Percentiles rank a stretch among this genome's conserved stretches.
Evolutionary conservation across 78 protist species (phyloP).

Genomic region (Fonticula alba): DNA sequence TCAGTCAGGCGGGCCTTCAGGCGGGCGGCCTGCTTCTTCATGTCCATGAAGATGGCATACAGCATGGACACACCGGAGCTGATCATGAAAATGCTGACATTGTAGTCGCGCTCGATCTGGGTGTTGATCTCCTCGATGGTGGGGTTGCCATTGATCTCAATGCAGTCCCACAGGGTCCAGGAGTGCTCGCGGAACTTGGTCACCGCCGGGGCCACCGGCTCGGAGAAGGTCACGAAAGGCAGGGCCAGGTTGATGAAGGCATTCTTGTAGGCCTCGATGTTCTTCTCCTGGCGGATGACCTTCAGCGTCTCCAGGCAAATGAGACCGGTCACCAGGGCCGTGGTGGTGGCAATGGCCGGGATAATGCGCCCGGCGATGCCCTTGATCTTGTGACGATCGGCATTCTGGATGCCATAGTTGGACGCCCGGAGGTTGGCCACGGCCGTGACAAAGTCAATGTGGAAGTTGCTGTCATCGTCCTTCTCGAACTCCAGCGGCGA

Average conservation of each 20-base stretch:
- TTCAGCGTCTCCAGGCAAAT: slow-evolving; percentile 77
- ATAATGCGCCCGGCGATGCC: slow-evolving; percentile 96
- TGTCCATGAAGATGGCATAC: slow-evolving; percentile 20
- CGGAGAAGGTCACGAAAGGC: slow-evolving; percentile 71
- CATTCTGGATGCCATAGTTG: slow-evolving; percentile 76
- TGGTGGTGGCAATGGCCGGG: slow-evolving; percentile 99
- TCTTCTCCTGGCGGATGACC: slow-evolving; percentile 17
- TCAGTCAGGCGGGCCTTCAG: no score
- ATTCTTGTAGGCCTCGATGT: slow-evolving; percentile 61
- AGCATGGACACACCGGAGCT: slow-evolving; percentile 44
- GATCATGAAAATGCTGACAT: slow-evolving; percentile 42
- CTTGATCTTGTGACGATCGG: slow-evolving; percentile 21
- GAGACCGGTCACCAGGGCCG: slow-evolving; percentile 91
- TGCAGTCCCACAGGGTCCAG: slow-evolving; percentile 69
- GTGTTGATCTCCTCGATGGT: slow-evolving; percentile 35
- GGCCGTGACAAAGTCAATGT: slow-evolving; percentile 94
- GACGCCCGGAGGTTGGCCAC: slow-evolving; percentile 89
- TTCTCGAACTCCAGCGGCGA: slow-evolving; percentile 55
- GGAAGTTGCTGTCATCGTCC: slow-evolving; percentile 96
- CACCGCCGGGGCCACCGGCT: slow-evolving; percentile 76
- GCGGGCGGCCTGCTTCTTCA: no score
- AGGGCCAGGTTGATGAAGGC: slow-evolving; percentile 89
- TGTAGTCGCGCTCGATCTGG: slow-evolving; percentile 16
- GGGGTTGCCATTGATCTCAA: slow-evolving; percentile 45
- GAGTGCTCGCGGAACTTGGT: slow-evolving; percentile 14